phyloP scores from a whole-genome alignment of 305 asterid species.

The Plantago coronopus region DNA sequence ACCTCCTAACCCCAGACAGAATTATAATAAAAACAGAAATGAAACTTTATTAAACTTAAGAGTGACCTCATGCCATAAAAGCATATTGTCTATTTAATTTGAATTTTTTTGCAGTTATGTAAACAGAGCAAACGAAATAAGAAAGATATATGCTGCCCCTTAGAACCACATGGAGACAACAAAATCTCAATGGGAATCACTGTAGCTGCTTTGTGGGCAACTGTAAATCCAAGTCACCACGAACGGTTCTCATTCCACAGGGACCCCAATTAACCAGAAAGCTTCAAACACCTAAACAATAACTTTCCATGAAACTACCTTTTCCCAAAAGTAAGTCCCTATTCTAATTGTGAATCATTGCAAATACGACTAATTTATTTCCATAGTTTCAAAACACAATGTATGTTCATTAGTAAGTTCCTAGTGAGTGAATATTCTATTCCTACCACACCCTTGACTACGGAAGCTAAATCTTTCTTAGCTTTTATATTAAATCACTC shows the following conservation, averaged over 20 bases:
- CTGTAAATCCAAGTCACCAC: constrained; percentile 38
- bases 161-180: constrained; percentile 29
- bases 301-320: constrained; percentile 14
- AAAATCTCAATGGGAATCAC: constrained; percentile 26
- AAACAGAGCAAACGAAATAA: not conserved
- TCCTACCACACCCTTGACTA: not conserved
- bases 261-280: constrained; percentile 29
- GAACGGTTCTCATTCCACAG: constrained; percentile 44
- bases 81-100: not conserved
- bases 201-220: constrained; percentile 35
- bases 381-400: not conserved
- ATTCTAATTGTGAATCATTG: not conserved
- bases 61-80: constrained; percentile 32
- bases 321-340: constrained; percentile 8
- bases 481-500: too few relatives aligned
- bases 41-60: constrained; percentile 11
- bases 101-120: not conserved
- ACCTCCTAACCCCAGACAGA: too few relatives aligned
- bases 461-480: too few relatives aligned
- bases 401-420: not conserved
- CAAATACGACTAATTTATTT: not conserved
- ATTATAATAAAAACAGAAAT: constrained; percentile 14
- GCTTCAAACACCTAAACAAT: constrained; percentile 23
- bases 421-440: not conserved
- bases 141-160: constrained; percentile 10